phyloP scores from a whole-genome alignment of 2,329 filamentous ascomycete species.

The Fusarium beomiforme region DNA sequence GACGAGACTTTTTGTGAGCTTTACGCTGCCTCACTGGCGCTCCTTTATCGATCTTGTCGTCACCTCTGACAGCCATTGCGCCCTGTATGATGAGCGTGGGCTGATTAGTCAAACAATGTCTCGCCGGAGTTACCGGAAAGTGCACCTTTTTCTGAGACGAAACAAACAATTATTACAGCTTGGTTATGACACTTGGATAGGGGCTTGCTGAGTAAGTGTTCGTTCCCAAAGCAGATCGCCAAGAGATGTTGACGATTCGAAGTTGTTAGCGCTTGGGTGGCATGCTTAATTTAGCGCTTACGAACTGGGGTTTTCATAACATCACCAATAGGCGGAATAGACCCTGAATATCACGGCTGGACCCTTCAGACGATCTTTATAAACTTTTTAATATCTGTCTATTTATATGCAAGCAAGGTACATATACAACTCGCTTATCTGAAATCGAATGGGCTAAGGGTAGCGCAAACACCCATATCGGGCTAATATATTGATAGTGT shows the following conservation, averaged over 20 bases:
- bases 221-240: neutral
- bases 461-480: neutral
- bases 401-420: neutral
- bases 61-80: slow-evolving; percentile 13
- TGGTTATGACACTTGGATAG: neutral
- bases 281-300: slow-evolving; percentile 14
- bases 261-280: neutral
- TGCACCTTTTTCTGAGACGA: neutral
- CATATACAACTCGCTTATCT: neutral
- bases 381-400: neutral
- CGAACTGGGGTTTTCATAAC: neutral
- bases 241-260: neutral
- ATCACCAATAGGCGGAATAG: neutral
- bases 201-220: neutral
- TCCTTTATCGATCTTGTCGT: neutral
- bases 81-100: neutral
- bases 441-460: neutral
- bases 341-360: neutral
- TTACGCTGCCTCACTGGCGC: slow-evolving; percentile 43
- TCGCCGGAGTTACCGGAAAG: slow-evolving; percentile 11
- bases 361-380: neutral
- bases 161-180: neutral
- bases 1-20: slow-evolving; percentile 62
- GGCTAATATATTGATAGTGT: slow-evolving; percentile 23
- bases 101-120: neutral